Conservation (phyloP, 768 basidiomycete species). For the Coprinellus micaceus region DNA sequence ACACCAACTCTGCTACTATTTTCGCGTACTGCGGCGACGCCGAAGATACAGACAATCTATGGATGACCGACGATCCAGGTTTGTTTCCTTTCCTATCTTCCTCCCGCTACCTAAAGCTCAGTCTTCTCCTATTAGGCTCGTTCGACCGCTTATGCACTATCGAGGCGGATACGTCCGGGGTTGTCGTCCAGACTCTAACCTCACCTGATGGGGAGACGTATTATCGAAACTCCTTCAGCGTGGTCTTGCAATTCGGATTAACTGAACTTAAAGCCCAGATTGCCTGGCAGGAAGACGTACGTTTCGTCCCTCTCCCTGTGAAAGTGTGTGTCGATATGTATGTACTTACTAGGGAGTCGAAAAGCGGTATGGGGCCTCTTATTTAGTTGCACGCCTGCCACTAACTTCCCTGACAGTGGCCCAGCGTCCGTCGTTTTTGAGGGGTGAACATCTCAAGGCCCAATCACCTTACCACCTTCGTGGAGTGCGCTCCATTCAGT, state of each 20-base stretch:
- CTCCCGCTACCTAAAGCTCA: neutral
- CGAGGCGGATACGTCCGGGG: neutral
- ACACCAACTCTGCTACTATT: constrained; percentile 3
- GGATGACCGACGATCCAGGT: constrained; percentile 20
- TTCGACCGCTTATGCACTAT: neutral
- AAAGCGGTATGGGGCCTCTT: too few species aligned
- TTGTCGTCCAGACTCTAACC: neutral
- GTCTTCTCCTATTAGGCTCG: neutral
- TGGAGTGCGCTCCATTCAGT: too few species aligned
- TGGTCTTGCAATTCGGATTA: constrained; percentile 44
- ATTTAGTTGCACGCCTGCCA: constrained; percentile 5
- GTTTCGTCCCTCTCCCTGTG: constrained; percentile 9
- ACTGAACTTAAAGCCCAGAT: constrained; percentile 49
- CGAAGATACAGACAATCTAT: constrained; percentile 11
- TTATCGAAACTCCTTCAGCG: constrained; percentile 27
- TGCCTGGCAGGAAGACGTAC: constrained; percentile 44
- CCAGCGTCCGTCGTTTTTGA: constrained; percentile 9
- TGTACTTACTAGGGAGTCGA: too few species aligned
- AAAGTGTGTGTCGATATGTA: too few species aligned
- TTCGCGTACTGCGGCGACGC: constrained; percentile 17
- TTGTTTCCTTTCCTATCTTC: neutral
- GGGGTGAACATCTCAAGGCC: too few species aligned
- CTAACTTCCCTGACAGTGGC: constrained; percentile 15
- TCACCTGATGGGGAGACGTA: constrained; percentile 7
- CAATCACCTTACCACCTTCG: too few species aligned